Evolutionary conservation across 2,329 filamentous ascomycete species (phyloP).

Genomic region (Fusarium vanettenii): DNA sequence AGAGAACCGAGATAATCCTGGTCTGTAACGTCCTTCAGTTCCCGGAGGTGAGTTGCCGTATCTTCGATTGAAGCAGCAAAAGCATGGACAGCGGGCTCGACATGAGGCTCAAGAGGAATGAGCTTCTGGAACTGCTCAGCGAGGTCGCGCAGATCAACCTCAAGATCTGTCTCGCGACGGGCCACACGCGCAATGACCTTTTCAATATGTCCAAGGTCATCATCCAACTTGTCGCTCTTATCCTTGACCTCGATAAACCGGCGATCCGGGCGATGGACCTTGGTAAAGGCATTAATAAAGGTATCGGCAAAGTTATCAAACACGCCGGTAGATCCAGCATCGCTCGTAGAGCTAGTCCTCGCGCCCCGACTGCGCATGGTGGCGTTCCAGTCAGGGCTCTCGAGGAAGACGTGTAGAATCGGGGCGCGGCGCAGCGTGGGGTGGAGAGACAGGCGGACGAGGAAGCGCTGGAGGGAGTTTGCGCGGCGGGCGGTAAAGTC

Average conservation of each 20-base stretch:
- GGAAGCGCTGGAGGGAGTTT: slow-evolving; percentile 90
- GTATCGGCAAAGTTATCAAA: slow-evolving; percentile 97
- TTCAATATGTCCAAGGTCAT: slow-evolving; percentile 91
- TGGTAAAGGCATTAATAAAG: slow-evolving; percentile 96
- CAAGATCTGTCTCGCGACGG: slow-evolving; percentile 86
- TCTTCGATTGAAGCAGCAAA: slow-evolving; percentile 91
- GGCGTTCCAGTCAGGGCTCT: slow-evolving; percentile 95
- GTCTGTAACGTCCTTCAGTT: slow-evolving; percentile 91
- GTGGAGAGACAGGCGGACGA: slow-evolving; percentile 87
- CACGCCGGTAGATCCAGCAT: slow-evolving; percentile 72
- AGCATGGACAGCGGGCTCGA: slow-evolving; percentile 83
- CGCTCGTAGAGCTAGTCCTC: slow-evolving; percentile 66
- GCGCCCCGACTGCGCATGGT: slow-evolving; percentile 85
- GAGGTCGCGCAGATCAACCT: slow-evolving; percentile 88
- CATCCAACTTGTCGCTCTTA: slow-evolving; percentile 91
- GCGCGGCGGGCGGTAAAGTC: slow-evolving; percentile 93
- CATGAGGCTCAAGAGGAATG: slow-evolving; percentile 86
- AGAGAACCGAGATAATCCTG: slow-evolving; percentile 94
- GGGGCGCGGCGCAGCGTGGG: slow-evolving; percentile 86
- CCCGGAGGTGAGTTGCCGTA: slow-evolving; percentile 80
- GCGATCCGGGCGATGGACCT: slow-evolving; percentile 93
- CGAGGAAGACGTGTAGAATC: slow-evolving; percentile 89
- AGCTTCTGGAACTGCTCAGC: slow-evolving; percentile 96
- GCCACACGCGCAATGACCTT: slow-evolving; percentile 95
- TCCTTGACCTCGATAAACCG: slow-evolving; percentile 95